phyloP scores from a whole-genome alignment of 768 basidiomycete species.

The Kwoniella europaea region DNA sequence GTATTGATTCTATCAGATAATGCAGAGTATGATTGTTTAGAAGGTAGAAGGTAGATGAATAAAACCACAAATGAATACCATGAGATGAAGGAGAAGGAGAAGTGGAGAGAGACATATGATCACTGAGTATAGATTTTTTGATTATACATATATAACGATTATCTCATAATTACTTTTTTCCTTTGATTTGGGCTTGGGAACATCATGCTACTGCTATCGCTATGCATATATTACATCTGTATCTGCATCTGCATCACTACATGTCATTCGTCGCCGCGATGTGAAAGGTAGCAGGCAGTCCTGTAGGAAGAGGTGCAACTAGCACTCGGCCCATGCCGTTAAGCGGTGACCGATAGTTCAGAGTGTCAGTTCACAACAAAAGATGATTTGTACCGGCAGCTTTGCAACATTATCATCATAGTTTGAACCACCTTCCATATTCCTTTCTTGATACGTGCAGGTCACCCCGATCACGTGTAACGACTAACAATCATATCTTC shows the following conservation, averaged over 20 bases:
- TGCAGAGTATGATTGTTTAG: background rate
- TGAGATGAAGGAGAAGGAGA: background rate
- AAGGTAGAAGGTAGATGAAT: background rate
- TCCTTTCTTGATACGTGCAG: too few species aligned
- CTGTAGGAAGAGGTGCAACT: background rate
- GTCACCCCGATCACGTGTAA: too few species aligned
- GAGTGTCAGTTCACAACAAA: too few species aligned
- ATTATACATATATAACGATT: background rate
- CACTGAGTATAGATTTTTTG: background rate
- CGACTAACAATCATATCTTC: too few species aligned
- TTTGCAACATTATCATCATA: too few species aligned
- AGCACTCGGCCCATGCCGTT: too few species aligned
- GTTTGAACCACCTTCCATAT: too few species aligned
- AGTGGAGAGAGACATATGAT: too few species aligned
- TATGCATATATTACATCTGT: background rate
- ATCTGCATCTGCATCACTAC: background rate
- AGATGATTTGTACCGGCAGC: too few species aligned
- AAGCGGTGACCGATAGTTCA: too few species aligned
- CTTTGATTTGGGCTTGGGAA: slow-evolving; percentile 6
- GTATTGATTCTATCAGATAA: background rate
- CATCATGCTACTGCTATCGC: background rate
- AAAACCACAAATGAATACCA: background rate
- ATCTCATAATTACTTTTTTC: background rate
- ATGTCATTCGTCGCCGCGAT: background rate
- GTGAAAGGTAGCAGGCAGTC: background rate